Base-by-base conservation (phyloP, 2,329 filamentous ascomycete genomes). In the Pseudodiploospora longispora region DNA sequence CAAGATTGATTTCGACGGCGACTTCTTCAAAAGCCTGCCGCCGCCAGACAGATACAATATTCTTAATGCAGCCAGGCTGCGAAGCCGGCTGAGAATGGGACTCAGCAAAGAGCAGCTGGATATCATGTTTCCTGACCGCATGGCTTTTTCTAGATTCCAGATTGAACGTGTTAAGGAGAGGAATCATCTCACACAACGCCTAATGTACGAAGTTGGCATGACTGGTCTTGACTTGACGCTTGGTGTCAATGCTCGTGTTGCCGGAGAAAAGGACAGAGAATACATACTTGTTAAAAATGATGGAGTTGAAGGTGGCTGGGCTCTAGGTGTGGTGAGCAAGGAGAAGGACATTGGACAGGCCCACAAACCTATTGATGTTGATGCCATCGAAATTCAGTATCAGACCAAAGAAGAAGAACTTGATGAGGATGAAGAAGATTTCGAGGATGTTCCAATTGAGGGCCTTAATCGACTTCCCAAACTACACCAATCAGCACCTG, bases 241-340 rank as follows among this genome's bases (percentile, higher is more conserved):
- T 43, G 72, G 77, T 6, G 75, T 76, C 2, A 78, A 79, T 39
- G 75, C 72, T 40, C 75, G 88, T 41, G 78, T 95, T 52, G 84
- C 85, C 10, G 81, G 93, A 40, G 93, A 98, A 59, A 88, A 83
- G 57, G 87, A 88, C 10, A 83, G 87, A 56, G 93, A 98, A 62
- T 98, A 98, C 57, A 90, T 98, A 9, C 70, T 98, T 4, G 90
- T 98, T 34, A 95, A 93, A 66, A 97, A 97, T 55, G 88, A 94
- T 37, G 87, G 89, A 0, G 89, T 88, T 1, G 91, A 97, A 61
- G 93, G 93, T 38, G 93, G 93, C 5, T 98, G 90, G 89, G 91
- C 91, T 0, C 69, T 98, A 5, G 93, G 93, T 42, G 93, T 98
- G 28, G 90, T 98, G 27, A 89, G 84, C 49, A 87, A 82, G 49